phyloP scores from a whole-genome alignment of 805 yeast species.

The Kluyveromyces dobzhanskii region DNA sequence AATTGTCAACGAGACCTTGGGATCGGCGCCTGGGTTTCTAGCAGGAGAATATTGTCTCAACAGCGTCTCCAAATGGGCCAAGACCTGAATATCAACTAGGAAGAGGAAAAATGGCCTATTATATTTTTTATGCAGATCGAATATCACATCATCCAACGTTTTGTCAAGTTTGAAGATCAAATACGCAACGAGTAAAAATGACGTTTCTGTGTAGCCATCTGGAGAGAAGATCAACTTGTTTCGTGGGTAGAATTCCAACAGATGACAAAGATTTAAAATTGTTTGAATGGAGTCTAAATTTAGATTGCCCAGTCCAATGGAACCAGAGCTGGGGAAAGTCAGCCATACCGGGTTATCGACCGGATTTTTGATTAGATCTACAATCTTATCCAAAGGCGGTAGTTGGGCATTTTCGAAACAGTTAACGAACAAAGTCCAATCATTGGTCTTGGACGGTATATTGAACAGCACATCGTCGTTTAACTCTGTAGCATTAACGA shows the following conservation, averaged over 20 bases:
- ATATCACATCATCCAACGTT: constrained; percentile 53
- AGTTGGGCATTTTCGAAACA: constrained; percentile 54
- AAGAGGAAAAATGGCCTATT: constrained; percentile 82
- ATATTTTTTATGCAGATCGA: constrained; percentile 51
- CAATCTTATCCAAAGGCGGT: constrained; percentile 31
- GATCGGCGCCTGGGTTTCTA: constrained; percentile 9
- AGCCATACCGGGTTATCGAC: constrained; percentile 20
- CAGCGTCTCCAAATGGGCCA: constrained; percentile 56
- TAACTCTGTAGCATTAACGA: constrained; percentile 25
- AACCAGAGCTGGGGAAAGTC: constrained; percentile 81
- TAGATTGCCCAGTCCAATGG: constrained; percentile 67
- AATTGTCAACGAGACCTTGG: constrained; percentile 13
- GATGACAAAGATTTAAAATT: constrained; percentile 58
- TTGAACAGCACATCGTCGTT: constrained; percentile 33
- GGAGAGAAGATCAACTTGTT: constrained; percentile 56
- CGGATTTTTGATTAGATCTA: constrained; percentile 4
- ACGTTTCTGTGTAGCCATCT: constrained; percentile 90
- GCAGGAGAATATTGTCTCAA: constrained; percentile 54
- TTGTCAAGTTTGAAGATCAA: constrained; percentile 60
- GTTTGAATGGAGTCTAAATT: constrained; percentile 58
- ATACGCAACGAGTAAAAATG: constrained; percentile 64
- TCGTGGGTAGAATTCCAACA: constrained; percentile 24
- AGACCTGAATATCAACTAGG: constrained; percentile 59
- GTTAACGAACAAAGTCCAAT: constrained; percentile 46
- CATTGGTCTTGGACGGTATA: constrained; percentile 38